Conservation (phyloP, 495 filamentous ascomycete species). For the Penicillium canescens region DNA sequence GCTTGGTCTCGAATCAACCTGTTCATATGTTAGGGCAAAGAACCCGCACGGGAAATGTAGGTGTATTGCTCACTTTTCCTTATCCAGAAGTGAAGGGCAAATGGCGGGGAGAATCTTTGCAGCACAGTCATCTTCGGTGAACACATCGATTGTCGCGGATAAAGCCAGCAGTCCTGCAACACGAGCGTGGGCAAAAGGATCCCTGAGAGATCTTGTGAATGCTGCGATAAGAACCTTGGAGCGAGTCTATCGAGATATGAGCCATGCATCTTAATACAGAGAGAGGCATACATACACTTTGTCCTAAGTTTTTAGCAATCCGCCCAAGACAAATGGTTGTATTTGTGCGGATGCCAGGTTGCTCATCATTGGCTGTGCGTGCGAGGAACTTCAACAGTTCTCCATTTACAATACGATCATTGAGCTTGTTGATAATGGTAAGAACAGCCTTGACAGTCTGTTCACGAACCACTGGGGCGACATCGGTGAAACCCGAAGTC, state of each 20-base stretch:
- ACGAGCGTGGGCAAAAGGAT: slow-evolving; percentile 91
- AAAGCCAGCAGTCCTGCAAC: slow-evolving; percentile 87
- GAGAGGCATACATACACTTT: slow-evolving; percentile 50
- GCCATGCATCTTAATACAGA: not conserved
- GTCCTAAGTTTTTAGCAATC: slow-evolving; percentile 85
- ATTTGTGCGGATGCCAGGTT: slow-evolving; percentile 95
- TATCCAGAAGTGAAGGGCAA: slow-evolving; percentile 79
- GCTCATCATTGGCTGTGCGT: slow-evolving; percentile 96
- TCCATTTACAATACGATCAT: slow-evolving; percentile 89
- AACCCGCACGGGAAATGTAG: not conserved
- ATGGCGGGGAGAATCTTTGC: slow-evolving; percentile 76
- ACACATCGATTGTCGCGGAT: slow-evolving; percentile 79
- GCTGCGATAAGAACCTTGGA: slow-evolving; percentile 91
- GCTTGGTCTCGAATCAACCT: slow-evolving; percentile 86
- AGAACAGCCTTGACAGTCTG: slow-evolving; percentile 94
- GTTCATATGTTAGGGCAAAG: not conserved
- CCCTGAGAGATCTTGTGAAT: slow-evolving; percentile 82
- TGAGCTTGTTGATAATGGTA: slow-evolving; percentile 80
- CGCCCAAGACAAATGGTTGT: slow-evolving; percentile 97
- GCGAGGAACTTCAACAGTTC: slow-evolving; percentile 88
- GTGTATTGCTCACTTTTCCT: slow-evolving; percentile 66
- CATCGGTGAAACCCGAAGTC: slow-evolving; percentile 90
- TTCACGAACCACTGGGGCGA: slow-evolving; percentile 88
- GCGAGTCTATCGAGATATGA: slow-evolving; percentile 54
- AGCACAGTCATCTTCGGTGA: slow-evolving; percentile 90